Base-by-base conservation (phyloP, 164 flowering plant genomes). In the Malania oleifera region DNA sequence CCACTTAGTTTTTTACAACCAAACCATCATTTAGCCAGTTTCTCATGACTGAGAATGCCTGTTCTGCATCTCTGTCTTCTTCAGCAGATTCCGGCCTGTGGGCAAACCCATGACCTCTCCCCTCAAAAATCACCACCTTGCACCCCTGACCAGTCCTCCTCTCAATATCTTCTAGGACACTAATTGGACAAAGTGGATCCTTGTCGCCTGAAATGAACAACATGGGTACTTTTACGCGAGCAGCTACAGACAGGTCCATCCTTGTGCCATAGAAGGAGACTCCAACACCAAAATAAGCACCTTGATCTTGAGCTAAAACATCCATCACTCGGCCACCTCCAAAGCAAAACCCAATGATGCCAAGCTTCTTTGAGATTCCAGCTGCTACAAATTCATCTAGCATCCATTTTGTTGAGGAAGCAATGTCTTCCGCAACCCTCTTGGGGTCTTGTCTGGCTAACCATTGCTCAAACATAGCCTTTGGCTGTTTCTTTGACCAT, bases 31-130 rank as follows among this genome's bases (percentile, higher is more conserved):
- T 56, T 48, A 91, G 47, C 95, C 96, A 88, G 58, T 78, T 81
- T 78, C 87, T 88, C 87, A 82, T 67, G 31, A 75, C 11, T 29
- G 44, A 1, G 51, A 91, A 83, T 18, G 95, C 98, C 47, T 76
- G 61, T 48, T 91, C 96, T 38, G 98, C 98, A 75, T 86, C 96
- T 52, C 14, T 67, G 73, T 91, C 98, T 56, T 86, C 98, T 71
- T 91, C 95, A 0, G 79, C 61, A 50, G 92, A 77, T 57, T 66
- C 64, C 0, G 98, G 96, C 37, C 95, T 71, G 62, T 91, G 98
- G 1, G 72, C 96, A 63, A 91, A 91, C 15, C 82, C 96, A 64
- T 91, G 98, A 15, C 92, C 92, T 66, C 90, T 83, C 22, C 84
- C 96, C 56, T 75, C 38, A 41, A 83, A 91, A 17, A 88, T 65